Conservation (phyloP, 2,329 filamentous ascomycete genomes). For the Colletotrichum scovillei region DNA sequence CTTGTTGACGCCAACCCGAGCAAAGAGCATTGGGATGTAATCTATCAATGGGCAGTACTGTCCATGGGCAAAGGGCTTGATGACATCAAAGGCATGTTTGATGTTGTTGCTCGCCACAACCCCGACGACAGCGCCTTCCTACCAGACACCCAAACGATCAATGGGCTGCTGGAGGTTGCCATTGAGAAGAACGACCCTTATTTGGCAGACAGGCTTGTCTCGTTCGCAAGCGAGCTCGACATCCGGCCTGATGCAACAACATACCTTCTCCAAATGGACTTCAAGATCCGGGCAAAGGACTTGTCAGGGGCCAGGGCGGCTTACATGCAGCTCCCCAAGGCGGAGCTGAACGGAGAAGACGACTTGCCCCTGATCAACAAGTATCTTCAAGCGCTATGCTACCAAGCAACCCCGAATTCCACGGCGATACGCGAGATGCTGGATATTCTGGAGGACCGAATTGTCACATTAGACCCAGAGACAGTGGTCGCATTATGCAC, state of each 20-base stretch:
- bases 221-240: constrained; percentile 72
- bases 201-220: constrained; percentile 78
- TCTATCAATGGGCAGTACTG: constrained; percentile 81
- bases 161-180: constrained; percentile 79
- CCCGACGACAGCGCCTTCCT: constrained; percentile 56
- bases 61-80: constrained; percentile 76
- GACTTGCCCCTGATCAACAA: constrained; percentile 75
- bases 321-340: constrained; percentile 70
- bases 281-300: constrained; percentile 79
- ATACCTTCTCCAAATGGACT: constrained; percentile 79
- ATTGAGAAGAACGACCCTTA: constrained; percentile 76
- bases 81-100: constrained; percentile 79
- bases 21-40: constrained; percentile 75
- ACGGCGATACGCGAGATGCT: constrained; percentile 79
- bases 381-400: constrained; percentile 77
- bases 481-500: constrained; percentile 81
- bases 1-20: constrained; percentile 58
- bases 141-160: constrained; percentile 79
- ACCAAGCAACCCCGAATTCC: constrained; percentile 70
- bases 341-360: constrained; percentile 62
- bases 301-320: constrained; percentile 75
- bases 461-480: constrained; percentile 75
- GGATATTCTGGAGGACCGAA: constrained; percentile 77
- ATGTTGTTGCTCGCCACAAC: constrained; percentile 68
- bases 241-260: constrained; percentile 77